These are phyloP conservation scores for Pseudoturritis turrita DNA, from an alignment of 345 rosid species.

Conservation along the genomic window DNA sequence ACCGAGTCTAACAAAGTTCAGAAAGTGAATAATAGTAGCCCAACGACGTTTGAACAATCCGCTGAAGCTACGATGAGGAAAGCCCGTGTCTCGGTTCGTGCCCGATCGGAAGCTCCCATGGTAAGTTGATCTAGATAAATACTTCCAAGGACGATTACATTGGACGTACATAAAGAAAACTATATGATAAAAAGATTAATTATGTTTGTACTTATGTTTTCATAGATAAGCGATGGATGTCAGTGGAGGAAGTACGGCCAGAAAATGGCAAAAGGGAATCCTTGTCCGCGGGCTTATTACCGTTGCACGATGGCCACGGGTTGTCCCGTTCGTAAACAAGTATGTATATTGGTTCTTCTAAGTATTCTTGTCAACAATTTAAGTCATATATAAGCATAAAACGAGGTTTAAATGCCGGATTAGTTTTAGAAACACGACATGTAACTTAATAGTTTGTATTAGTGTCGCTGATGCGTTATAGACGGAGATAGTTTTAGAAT, in stretches of 20 bases:
- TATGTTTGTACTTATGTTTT: background rate
- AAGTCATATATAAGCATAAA: background rate
- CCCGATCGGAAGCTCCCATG: constrained; percentile 98
- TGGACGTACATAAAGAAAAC: background rate
- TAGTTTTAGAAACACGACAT: background rate
- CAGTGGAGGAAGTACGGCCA: constrained; percentile 79
- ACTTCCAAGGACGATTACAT: background rate
- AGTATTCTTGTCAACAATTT: background rate
- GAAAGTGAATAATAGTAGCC: constrained; percentile 44
- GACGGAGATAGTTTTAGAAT: no score
- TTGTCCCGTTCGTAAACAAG: constrained; percentile 74
- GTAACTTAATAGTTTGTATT: background rate
- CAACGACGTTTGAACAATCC: constrained; percentile 49
- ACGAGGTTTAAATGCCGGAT: background rate
- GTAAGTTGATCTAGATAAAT: constrained; percentile 33
- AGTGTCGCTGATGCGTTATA: background rate
- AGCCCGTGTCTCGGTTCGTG: constrained; percentile 98
- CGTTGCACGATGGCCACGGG: constrained; percentile 72
- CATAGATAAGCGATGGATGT: constrained; percentile 37
- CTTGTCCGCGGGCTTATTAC: constrained; percentile 69
- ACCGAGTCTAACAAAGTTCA: constrained; percentile 50
- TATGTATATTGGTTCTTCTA: constrained; percentile 4
- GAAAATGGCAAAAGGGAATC: constrained; percentile 71
- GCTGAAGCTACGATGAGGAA: constrained; percentile 86
- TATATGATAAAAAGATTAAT: background rate